Percentiles rank a stretch among this genome's conserved stretches.
Conservation (phyloP, 805 yeast species). For the Candida rishiriensis region DNA sequence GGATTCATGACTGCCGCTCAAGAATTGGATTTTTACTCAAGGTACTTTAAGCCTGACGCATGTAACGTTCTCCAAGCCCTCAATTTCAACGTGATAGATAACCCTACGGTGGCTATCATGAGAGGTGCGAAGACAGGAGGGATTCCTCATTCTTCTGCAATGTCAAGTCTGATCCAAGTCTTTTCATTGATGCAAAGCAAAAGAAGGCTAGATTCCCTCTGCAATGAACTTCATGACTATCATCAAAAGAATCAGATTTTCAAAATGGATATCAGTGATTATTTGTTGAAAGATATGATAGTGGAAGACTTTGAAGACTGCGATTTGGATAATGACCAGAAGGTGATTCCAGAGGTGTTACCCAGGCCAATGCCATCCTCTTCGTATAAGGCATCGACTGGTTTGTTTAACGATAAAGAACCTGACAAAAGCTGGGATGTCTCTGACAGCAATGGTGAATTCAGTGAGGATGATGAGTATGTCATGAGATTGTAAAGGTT, state of each 20-base stretch:
- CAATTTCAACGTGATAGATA: conserved; percentile 16
- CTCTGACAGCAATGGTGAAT: neutral
- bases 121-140: conserved; percentile 15
- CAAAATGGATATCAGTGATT: conserved; percentile 11
- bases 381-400: too few species aligned
- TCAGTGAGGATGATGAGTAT: conserved; percentile 2
- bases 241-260: conserved; percentile 11
- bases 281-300: conserved; percentile 10
- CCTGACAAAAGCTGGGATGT: neutral
- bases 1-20: conserved; percentile 39
- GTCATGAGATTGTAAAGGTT: conserved; percentile 1
- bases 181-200: conserved; percentile 5
- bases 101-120: conserved; percentile 20
- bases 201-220: conserved; percentile 8
- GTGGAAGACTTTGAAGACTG: conserved; percentile 1
- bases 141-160: conserved; percentile 22
- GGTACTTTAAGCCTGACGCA: conserved; percentile 15
- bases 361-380: too few species aligned
- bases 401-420: neutral
- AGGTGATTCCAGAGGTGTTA: too few species aligned
- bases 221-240: conserved; percentile 12
- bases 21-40: conserved; percentile 37
- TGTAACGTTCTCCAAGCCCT: conserved; percentile 16
- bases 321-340: too few species aligned
- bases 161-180: conserved; percentile 16